phyloP scores from a whole-genome alignment of 805 yeast species.

The Candida orba region DNA sequence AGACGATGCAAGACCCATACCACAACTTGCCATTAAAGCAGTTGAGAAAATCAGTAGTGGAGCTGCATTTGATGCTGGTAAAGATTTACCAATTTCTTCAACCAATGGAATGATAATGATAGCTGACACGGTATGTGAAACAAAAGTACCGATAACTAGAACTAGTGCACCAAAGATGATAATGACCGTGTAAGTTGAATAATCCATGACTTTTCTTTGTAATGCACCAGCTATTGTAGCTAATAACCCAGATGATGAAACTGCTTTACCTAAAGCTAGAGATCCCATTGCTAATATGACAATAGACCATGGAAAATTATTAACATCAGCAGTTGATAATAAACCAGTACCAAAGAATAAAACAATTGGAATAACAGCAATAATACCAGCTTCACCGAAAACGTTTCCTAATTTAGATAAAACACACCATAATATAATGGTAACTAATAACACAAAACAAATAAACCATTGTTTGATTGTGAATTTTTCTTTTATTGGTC shows the following conservation, averaged over 20 bases:
- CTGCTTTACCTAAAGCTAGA: conserved; percentile 88
- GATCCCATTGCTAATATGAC: conserved; percentile 98
- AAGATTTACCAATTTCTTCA: conserved; percentile 70
- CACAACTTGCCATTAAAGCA: conserved; percentile 76
- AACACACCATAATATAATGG: conserved; percentile 87
- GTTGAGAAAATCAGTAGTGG: conserved; percentile 33
- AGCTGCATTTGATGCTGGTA: conserved; percentile 67
- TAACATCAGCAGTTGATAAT: conserved; percentile 77
- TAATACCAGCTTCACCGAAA: conserved; percentile 89
- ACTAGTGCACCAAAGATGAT: conserved; percentile 79
- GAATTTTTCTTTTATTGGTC: conserved; percentile 56
- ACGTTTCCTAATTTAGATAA: conserved; percentile 61
- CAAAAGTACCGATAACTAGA: conserved; percentile 85
- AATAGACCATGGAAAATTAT: conserved; percentile 94
- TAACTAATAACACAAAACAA: conserved; percentile 55
- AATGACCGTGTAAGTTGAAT: conserved; percentile 59
- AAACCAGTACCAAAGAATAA: conserved; percentile 87
- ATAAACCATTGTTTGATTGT: conserved; percentile 70
- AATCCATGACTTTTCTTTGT: conserved; percentile 57
- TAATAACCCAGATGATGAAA: conserved; percentile 82
- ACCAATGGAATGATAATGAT: conserved; percentile 86
- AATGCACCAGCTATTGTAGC: conserved; percentile 68
- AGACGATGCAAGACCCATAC: conserved; percentile 95
- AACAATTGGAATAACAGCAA: conserved; percentile 81
- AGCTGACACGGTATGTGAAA: conserved; percentile 95